Percentiles rank a stretch among this genome's conserved stretches.
Conservation (phyloP, 2,329 filamentous ascomycete genomes). For the Colletotrichum sp. region DNA sequence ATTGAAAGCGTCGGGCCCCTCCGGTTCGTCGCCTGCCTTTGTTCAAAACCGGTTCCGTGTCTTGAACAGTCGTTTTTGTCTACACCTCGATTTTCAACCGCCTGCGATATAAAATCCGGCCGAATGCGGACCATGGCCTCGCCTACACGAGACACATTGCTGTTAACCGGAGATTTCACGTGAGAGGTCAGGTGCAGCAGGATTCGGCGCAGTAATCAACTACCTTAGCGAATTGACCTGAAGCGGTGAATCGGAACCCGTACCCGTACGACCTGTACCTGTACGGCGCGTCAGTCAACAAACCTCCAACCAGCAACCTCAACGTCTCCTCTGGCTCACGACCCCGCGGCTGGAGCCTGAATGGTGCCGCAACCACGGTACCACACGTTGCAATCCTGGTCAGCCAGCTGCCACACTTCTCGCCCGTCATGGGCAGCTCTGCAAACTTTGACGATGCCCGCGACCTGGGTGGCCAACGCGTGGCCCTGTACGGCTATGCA, state of each 20-base stretch:
- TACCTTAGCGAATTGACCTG: neutral
- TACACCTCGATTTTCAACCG: neutral
- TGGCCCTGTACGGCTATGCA: slow-evolving; percentile 3
- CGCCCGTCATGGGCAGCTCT: neutral
- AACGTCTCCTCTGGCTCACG: neutral
- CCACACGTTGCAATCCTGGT: neutral
- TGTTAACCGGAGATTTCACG: slow-evolving; percentile 1
- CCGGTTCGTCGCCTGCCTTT: neutral
- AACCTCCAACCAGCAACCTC: neutral
- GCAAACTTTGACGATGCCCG: neutral
- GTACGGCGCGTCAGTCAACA: neutral
- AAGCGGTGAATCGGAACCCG: slow-evolving; percentile 13
- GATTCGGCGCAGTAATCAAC: neutral
- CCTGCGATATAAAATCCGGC: neutral
- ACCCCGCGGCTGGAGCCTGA: neutral
- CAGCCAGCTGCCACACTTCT: neutral
- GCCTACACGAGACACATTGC: neutral
- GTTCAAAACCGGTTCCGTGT: neutral
- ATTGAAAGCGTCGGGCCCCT: neutral
- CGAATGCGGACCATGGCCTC: neutral
- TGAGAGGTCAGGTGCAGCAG: slow-evolving; percentile 15
- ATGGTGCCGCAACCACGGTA: slow-evolving; percentile 5
- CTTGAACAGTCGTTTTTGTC: neutral
- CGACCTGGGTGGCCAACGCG: neutral
- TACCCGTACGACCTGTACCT: neutral